A percentile compares a stretch with the other conserved stretches of the same genome.
These are phyloP conservation scores for Oryza coarctata DNA, from an alignment of 176 grass and related monocot genomes.

Conservation along the genomic window DNA sequence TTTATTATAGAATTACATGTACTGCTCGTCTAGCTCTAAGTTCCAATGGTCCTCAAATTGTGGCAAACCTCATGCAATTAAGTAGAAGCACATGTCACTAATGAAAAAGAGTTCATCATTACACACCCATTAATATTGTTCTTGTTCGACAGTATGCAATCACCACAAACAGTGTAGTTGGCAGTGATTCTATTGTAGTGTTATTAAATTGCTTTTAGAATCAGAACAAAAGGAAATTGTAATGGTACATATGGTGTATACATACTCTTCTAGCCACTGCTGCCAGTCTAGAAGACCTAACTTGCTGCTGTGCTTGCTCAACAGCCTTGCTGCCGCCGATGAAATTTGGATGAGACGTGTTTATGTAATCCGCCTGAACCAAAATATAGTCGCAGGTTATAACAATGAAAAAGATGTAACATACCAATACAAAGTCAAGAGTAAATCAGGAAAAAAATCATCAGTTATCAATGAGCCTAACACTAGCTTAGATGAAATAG, in stretches of 20 bases:
- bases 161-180: neutral
- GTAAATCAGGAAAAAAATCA: neutral
- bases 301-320: slow-evolving; percentile 86
- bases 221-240: neutral
- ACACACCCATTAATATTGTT: neutral
- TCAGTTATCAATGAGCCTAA: neutral
- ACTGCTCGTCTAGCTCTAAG: neutral
- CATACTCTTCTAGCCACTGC: slow-evolving; percentile 71
- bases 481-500: neutral
- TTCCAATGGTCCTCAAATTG: neutral
- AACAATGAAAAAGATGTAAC: slow-evolving; percentile 6
- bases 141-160: neutral
- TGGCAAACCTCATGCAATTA: neutral
- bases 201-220: neutral
- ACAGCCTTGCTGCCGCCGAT: slow-evolving; percentile 94
- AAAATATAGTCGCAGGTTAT: slow-evolving; percentile 30
- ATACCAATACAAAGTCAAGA: slow-evolving; percentile 14
- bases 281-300: slow-evolving; percentile 62
- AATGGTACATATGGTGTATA: slow-evolving; percentile 5
- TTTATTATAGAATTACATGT: neutral
- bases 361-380: slow-evolving; percentile 97
- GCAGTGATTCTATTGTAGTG: neutral
- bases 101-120: neutral
- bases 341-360: slow-evolving; percentile 95
- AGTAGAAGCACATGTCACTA: neutral